Percentiles rank a stretch among this genome's conserved stretches.
Evolutionary conservation across 1,284 basidiomycete species (phyloP).

Genomic region (Tylopilus orsonianus): DNA sequence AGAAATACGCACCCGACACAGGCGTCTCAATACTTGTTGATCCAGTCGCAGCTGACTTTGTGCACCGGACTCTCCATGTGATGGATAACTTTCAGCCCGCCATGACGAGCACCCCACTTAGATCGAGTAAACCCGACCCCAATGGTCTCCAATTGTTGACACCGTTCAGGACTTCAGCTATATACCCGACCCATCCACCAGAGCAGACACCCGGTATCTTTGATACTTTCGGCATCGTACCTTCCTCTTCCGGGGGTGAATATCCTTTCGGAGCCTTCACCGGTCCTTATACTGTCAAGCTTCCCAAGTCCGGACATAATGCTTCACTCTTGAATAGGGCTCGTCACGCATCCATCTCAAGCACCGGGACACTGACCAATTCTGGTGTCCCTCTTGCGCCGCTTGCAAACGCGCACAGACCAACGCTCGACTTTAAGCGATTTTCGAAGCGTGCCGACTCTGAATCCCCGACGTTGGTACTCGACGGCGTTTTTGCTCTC

Average conservation of each 20-base stretch:
- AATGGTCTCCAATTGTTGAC: not conserved
- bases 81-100: constrained; percentile 16
- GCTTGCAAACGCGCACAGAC: not conserved
- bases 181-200: not conserved
- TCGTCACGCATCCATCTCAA: not conserved
- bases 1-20: not conserved
- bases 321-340: not conserved
- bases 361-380: not conserved
- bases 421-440: not conserved
- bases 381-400: not conserved
- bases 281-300: constrained; percentile 17
- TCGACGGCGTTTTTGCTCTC: constrained; percentile 27
- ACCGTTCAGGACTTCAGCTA: not conserved
- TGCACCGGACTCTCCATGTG: not conserved
- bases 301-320: constrained; percentile 8
- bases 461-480: constrained; percentile 17
- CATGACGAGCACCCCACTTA: constrained; percentile 20
- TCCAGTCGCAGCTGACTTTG: not conserved
- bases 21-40: not conserved
- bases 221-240: not conserved
- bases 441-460: not conserved
- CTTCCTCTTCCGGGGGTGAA: constrained; percentile 10
- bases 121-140: not conserved
- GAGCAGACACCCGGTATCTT: not conserved
- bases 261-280: constrained; percentile 8